Evolutionary conservation across 208 protist genomes (phyloP), one percentile per base, ranked within the genome.

Genomic region (Trypanosoma platydactyli): DNA sequence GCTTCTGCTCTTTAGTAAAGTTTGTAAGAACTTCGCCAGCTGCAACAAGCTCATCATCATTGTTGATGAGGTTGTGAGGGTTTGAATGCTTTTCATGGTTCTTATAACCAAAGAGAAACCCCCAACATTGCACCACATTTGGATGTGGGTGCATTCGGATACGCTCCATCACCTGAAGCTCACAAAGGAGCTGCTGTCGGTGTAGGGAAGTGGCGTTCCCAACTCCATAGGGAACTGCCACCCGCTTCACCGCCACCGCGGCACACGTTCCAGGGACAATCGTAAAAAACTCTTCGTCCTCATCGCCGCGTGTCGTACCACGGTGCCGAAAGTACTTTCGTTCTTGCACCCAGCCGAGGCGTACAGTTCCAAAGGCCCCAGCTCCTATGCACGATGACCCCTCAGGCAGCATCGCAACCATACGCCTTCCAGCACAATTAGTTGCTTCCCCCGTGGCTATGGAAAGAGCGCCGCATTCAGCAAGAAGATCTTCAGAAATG

Each of bases 41-140:
- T n/a, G 22, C 42, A 58, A 33, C 30, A 1, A 18, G 1, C 3
- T 60, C 27, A 13, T 3, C 44, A 38, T 22, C 6, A 27, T 29
- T 35, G 20, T 35, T n/a, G 24, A 35, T 6, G 38, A 3, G 15
- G 15, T 25, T 45, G 15, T 22, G 45, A 48, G 5, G 0, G 5
- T 42, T 35, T 16, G 20, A 27, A 18, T 7, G 25, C 13, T 20
- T 4, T 29, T 61, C 35, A 22, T 57, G 24, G 1, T 44, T 20
- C 7, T 15, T 41, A 12, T 61, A 41, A 4, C 42, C 40, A 51
- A 80, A 80, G 41, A 63, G 30, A 67, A 80, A 80, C 3, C 75
- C 75, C 69, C 68, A 76, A 63, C 75, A 80, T 64, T 80, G 75
- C 52, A 76, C 75, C 7, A 80, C 63, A 53, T 80, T 80, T 11